Conservation (phyloP, 2,329 filamentous ascomycete species). For the Colletotrichum cereale region DNA sequence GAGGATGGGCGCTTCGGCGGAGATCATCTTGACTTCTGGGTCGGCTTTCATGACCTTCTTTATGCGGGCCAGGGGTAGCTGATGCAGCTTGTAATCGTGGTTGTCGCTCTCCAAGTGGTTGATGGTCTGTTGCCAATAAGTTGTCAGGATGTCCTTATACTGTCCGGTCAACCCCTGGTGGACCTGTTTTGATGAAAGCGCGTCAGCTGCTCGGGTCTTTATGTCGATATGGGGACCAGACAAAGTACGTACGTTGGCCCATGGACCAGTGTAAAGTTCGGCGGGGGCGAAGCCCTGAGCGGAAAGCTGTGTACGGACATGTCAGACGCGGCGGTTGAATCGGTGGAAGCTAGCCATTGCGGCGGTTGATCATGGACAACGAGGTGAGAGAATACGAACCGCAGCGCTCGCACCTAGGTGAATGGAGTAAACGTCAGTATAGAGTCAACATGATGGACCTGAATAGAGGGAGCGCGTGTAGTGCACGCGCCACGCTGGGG, state of each 20-base stretch:
- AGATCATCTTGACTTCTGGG: slow-evolving; percentile 99
- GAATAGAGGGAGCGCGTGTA: slow-evolving; percentile 31
- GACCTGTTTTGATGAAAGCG: slow-evolving; percentile 69
- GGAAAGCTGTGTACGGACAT: slow-evolving; percentile 75
- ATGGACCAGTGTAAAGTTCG: slow-evolving; percentile 92
- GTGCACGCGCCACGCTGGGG: background rate
- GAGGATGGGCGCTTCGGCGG: slow-evolving; percentile 94
- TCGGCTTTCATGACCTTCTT: slow-evolving; percentile 99
- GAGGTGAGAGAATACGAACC: slow-evolving; percentile 62
- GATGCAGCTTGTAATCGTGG: slow-evolving; percentile 98
- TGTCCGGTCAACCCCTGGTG: slow-evolving; percentile 93
- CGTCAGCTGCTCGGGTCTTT: background rate
- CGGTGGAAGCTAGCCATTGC: background rate
- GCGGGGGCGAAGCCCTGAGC: slow-evolving; percentile 90
- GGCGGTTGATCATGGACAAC: background rate
- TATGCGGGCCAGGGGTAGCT: slow-evolving; percentile 95
- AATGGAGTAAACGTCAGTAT: slow-evolving; percentile 41
- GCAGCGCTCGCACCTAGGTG: slow-evolving; percentile 73
- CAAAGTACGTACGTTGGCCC: slow-evolving; percentile 82
- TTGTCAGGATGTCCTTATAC: slow-evolving; percentile 97
- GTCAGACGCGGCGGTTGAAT: slow-evolving; percentile 18
- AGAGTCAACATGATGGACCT: slow-evolving; percentile 31
- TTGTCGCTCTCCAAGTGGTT: slow-evolving; percentile 93
- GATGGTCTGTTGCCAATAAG: slow-evolving; percentile 99
- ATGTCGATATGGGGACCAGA: background rate